Base-by-base conservation (phyloP, 2,329 filamentous ascomycete species). In the Arthrobotrys sinensis region DNA sequence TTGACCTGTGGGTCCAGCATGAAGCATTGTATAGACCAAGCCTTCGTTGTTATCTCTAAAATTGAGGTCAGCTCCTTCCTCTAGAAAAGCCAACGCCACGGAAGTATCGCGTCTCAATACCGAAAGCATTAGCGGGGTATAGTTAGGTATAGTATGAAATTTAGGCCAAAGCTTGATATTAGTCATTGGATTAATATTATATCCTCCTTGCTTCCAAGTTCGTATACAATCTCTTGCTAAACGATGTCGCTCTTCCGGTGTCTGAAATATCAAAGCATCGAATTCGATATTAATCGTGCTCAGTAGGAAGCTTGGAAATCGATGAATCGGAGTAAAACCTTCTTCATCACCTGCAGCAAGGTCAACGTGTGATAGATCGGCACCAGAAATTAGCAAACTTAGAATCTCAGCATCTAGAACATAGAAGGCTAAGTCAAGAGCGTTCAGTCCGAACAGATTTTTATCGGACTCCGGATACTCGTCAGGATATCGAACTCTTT, bases 331-430 rank as follows among this genome's bases (percentile, higher is more conserved):
- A 36, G 52, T 57, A 57, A 57, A 32, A 3, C 52, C 52, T 57
- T 57, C 52, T 57, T 57, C 52, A 34, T 57, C 52, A n/a, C 52
- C 52, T 36, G 24, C 21, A 36, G 28, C n/a, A 57, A 57, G n/a
- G 16, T 34, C 8, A 36, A 36, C 3, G 5, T 36, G 21, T 21
- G 21, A n/a, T 57, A 36, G 4, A 57, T 57, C 12, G 52, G 24
- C 24, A n/a, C 28, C 11, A 57, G 1, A 12, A 7, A 57, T 57
- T 8, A 57, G 36, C n/a, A 57, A 57, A 12, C 24, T 57, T 57
- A 57, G 28, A 24, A 57, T 57, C 8, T 16, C 24, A 34, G 52
- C 28, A 32, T 57, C 28, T n/a, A 57, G 3, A 11, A 57, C 28
- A 12, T 10, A 34, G 24, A 57, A 34, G 14, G 24, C 52, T 14